Percentiles rank a stretch among this genome's conserved stretches.
These are phyloP conservation scores for Xylariaceae sp. DNA, from an alignment of 2,329 filamentous ascomycete species.

Conservation along the genomic window DNA sequence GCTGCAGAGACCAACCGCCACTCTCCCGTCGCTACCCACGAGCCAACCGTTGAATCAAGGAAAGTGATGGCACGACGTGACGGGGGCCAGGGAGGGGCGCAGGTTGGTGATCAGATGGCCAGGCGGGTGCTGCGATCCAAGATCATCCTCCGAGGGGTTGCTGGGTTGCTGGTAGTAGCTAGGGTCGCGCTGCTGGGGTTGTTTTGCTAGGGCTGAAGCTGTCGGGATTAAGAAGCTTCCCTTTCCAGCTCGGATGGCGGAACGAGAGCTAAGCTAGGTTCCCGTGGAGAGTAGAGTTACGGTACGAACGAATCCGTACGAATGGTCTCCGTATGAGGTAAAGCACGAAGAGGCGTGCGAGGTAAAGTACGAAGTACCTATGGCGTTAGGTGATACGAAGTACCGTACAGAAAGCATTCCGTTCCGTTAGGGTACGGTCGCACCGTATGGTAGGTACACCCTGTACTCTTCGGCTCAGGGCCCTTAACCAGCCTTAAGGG, in stretches of 20 bases:
- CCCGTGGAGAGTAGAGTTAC: background rate
- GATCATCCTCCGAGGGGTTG: background rate
- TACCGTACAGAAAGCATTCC: too few species aligned
- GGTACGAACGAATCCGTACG: too few species aligned
- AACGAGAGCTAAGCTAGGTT: background rate
- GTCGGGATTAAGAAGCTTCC: background rate
- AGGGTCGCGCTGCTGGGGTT: background rate
- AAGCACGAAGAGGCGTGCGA: too few species aligned
- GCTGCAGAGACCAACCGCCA: background rate
- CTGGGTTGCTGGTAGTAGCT: background rate
- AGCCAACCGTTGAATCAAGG: background rate
- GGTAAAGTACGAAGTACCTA: too few species aligned
- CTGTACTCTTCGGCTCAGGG: too few species aligned
- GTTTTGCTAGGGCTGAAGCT: too few species aligned
- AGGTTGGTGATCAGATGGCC: background rate
- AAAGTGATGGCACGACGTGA: background rate
- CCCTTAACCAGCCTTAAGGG: background rate
- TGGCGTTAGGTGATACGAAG: too few species aligned
- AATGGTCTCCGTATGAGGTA: too few species aligned
- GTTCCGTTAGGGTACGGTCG: too few species aligned
- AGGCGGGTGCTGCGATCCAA: background rate
- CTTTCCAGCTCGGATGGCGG: background rate
- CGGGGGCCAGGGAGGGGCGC: background rate
- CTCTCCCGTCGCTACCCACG: background rate
- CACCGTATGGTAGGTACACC: too few species aligned